These are phyloP conservation scores for Hymenoscyphus scutula DNA, from an alignment of 2,329 filamentous ascomycete species.

Conservation along the genomic window DNA sequence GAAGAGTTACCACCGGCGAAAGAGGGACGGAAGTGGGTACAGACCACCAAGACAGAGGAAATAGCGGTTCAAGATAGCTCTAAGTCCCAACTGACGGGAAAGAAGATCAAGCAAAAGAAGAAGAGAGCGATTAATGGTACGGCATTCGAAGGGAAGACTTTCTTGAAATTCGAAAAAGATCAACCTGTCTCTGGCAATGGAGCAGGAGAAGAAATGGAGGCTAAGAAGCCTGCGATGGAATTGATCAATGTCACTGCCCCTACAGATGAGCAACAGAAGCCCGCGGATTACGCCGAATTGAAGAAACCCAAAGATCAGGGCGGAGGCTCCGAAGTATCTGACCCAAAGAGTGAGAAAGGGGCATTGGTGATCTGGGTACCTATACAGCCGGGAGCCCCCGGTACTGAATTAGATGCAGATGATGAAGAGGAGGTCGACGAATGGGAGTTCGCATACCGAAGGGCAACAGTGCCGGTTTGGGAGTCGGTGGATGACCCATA, in stretches of 20 bases:
- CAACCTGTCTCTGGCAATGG: background rate
- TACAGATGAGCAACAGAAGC: too few relatives aligned
- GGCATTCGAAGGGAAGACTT: background rate
- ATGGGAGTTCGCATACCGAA: background rate
- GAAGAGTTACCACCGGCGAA: background rate
- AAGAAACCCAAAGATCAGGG: background rate
- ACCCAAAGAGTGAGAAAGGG: too few relatives aligned
- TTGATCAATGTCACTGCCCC: too few relatives aligned
- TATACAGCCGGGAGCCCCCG: too few relatives aligned
- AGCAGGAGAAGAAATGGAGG: too few relatives aligned
- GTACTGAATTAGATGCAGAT: conserved; percentile 3
- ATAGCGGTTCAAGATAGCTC: background rate
- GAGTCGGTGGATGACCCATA: conserved; percentile 13
- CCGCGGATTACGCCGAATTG: too few relatives aligned
- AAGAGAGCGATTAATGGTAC: background rate
- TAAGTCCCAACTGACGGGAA: background rate
- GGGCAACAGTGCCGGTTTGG: background rate
- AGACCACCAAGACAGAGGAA: background rate
- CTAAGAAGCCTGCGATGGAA: too few relatives aligned
- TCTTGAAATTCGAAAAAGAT: background rate
- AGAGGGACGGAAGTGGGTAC: background rate
- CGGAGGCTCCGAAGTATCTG: background rate
- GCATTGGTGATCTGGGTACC: background rate
- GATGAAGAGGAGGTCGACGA: background rate
- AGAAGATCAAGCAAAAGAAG: background rate